phyloP scores from a whole-genome alignment of 108 stramenopile genomes.

The Seminavis robusta region DNA sequence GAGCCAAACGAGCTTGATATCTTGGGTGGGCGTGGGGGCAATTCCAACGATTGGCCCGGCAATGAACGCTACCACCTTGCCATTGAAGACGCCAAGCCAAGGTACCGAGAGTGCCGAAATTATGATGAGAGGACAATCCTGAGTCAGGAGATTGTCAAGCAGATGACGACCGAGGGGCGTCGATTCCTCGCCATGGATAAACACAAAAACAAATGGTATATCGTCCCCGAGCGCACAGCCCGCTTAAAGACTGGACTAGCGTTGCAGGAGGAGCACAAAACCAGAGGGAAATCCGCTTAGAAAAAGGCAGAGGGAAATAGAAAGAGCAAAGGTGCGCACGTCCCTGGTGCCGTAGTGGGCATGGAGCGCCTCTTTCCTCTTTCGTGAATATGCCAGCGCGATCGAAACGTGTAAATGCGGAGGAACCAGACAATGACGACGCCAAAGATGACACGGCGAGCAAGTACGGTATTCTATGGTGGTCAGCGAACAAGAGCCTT shows the following conservation, averaged over 20 bases:
- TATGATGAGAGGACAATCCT: slow-evolving; percentile 39
- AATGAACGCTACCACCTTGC: slow-evolving; percentile 39
- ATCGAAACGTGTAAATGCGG: too few species aligned
- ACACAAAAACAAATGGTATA: slow-evolving; percentile 16
- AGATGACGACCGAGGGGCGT: slow-evolving; percentile 24
- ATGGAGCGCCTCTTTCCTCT: too few species aligned
- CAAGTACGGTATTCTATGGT: too few species aligned
- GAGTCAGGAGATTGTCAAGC: slow-evolving; percentile 28
- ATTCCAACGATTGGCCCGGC: slow-evolving; percentile 45
- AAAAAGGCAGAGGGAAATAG: too few species aligned
- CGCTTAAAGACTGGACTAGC: slow-evolving; percentile 42
- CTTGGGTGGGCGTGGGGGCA: slow-evolving; percentile 24
- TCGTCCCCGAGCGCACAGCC: slow-evolving; percentile 31
- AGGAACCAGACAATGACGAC: too few species aligned
- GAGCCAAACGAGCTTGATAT: too few species aligned
- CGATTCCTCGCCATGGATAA: slow-evolving; percentile 46
- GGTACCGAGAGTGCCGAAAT: slow-evolving; percentile 34
- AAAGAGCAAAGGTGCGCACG: too few species aligned
- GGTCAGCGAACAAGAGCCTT: too few species aligned
- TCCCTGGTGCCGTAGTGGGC: too few species aligned
- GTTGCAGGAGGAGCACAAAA: slow-evolving; percentile 39
- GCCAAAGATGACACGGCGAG: too few species aligned
- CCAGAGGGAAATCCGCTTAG: too few species aligned
- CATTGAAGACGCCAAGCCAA: slow-evolving; percentile 20
- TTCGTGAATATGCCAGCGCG: too few species aligned